phyloP scores from a whole-genome alignment of 2,329 filamentous ascomycete genomes.

The Trichoderma citrinoviride region DNA sequence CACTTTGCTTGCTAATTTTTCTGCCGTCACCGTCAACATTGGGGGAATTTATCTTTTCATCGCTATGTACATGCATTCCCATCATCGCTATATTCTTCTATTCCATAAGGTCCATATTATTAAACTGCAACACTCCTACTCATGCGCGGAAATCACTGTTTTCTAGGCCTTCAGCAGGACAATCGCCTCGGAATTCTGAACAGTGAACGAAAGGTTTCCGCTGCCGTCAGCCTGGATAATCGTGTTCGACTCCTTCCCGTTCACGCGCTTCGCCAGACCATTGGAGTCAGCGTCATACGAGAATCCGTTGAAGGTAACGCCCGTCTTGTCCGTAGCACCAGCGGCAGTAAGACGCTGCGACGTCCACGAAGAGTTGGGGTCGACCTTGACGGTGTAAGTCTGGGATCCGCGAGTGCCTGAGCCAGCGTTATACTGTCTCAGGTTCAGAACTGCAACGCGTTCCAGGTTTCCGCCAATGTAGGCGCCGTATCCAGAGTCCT shows the following conservation, averaged over 20 bases:
- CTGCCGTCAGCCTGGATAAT: conserved; percentile 18
- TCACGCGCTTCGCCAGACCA: conserved; percentile 21
- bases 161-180: conserved; percentile 21
- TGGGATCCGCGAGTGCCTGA: conserved; percentile 12
- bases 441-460: conserved; percentile 27
- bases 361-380: conserved; percentile 20
- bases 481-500: conserved; percentile 28
- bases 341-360: conserved; percentile 25
- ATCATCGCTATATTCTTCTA: too few relatives aligned
- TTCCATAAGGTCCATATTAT: not conserved
- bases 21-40: too few relatives aligned
- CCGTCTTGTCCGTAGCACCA: conserved; percentile 23
- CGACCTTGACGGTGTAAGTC: conserved; percentile 23
- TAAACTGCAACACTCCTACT: not conserved
- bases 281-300: conserved; percentile 25
- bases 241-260: conserved; percentile 5
- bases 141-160: too few relatives aligned
- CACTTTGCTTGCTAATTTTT: too few relatives aligned
- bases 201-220: conserved; percentile 22
- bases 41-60: too few relatives aligned
- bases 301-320: conserved; percentile 26
- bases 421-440: conserved; percentile 23
- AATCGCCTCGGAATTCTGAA: conserved; percentile 26
- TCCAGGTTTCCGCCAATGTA: conserved; percentile 22
- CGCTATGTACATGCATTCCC: too few relatives aligned